A percentile compares a stretch with the other conserved stretches of the same genome.
These are phyloP conservation scores for Paulownia fortunei DNA, from an alignment of 257 asterid genomes.

Conservation along the genomic window DNA sequence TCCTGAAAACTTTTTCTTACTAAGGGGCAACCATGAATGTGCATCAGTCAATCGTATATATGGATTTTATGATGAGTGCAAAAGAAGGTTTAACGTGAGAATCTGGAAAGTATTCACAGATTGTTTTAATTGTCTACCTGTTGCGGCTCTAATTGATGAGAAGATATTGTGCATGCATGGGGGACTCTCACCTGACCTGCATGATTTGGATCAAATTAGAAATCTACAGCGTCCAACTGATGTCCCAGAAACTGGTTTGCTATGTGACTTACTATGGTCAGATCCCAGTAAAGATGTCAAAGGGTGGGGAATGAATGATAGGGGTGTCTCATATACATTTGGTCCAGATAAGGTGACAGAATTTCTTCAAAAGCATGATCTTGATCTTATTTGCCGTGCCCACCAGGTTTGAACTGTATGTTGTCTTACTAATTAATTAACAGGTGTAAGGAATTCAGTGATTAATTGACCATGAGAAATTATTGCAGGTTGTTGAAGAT, in stretches of 20 bases:
- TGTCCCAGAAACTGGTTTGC: slow-evolving; percentile 76
- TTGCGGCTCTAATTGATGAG: slow-evolving; percentile 76
- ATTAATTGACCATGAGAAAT: background rate
- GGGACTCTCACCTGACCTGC: slow-evolving; percentile 78
- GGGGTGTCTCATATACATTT: slow-evolving; percentile 84
- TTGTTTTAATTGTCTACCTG: slow-evolving; percentile 79
- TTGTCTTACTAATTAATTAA: background rate
- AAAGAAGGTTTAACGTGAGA: slow-evolving; percentile 67
- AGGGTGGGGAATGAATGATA: slow-evolving; percentile 81
- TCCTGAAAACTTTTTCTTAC: slow-evolving; percentile 77
- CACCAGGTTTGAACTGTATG: slow-evolving; percentile 59
- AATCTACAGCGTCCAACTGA: slow-evolving; percentile 73
- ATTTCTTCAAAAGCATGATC: slow-evolving; percentile 74
- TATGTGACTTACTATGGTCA: slow-evolving; percentile 82
- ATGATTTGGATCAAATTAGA: slow-evolving; percentile 68
- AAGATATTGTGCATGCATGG: slow-evolving; percentile 91
- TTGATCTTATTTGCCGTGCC: slow-evolving; percentile 83
- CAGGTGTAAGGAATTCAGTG: background rate
- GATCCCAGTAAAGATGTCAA: slow-evolving; percentile 75
- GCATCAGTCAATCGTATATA: slow-evolving; percentile 80
- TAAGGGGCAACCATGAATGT: slow-evolving; percentile 87
- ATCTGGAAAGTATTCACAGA: slow-evolving; percentile 80
- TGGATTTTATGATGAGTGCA: slow-evolving; percentile 85
- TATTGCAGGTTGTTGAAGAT: slow-evolving; percentile 73
- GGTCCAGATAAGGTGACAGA: slow-evolving; percentile 70